Evolutionary conservation across 805 yeast species (phyloP).

Genomic region (Wilhelminamyces savonicus): DNA sequence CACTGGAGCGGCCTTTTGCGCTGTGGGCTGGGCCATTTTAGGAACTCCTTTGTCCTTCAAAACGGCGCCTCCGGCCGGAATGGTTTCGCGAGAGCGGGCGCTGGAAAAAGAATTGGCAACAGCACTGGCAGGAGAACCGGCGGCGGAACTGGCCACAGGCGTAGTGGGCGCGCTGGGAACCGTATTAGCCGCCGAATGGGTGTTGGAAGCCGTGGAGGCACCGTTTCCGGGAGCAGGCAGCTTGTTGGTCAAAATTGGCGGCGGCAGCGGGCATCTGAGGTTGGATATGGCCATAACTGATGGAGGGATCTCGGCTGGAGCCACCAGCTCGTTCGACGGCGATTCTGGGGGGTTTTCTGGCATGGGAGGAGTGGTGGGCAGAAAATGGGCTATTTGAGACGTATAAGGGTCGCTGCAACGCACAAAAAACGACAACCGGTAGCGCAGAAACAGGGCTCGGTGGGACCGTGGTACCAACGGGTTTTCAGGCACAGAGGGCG

Average conservation of each 20-base stretch:
- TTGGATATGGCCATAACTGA: slow-evolving; percentile 53
- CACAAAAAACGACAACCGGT: too few relatives aligned
- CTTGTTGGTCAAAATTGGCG: slow-evolving; percentile 53
- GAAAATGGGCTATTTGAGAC: too few relatives aligned
- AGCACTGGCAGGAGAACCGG: too few relatives aligned
- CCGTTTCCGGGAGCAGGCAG: too few relatives aligned
- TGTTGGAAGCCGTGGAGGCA: too few relatives aligned
- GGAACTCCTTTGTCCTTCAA: slow-evolving; percentile 19
- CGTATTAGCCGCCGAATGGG: slow-evolving; percentile 1
- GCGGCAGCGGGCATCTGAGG: slow-evolving; percentile 66
- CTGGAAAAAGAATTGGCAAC: not conserved
- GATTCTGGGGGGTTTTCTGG: too few relatives aligned
- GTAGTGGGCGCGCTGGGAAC: slow-evolving; percentile 2
- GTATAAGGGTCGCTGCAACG: too few relatives aligned
- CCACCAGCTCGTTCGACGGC: too few relatives aligned
- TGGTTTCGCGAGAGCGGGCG: slow-evolving; percentile 17
- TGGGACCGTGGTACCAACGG: too few relatives aligned
- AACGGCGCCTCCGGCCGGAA: slow-evolving; percentile 43
- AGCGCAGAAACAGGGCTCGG: too few relatives aligned
- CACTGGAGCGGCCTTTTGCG: not conserved
- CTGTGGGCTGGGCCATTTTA: not conserved
- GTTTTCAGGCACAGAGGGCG: too few relatives aligned
- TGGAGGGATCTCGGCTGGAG: slow-evolving; percentile 30
- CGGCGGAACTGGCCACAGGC: not conserved
- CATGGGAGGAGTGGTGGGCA: too few relatives aligned